A percentile compares a stretch with the other conserved stretches of the same genome.
These are phyloP conservation scores for Iris macrosiphon DNA, from an alignment of 106 monocot genomes.

Conservation along the genomic window DNA sequence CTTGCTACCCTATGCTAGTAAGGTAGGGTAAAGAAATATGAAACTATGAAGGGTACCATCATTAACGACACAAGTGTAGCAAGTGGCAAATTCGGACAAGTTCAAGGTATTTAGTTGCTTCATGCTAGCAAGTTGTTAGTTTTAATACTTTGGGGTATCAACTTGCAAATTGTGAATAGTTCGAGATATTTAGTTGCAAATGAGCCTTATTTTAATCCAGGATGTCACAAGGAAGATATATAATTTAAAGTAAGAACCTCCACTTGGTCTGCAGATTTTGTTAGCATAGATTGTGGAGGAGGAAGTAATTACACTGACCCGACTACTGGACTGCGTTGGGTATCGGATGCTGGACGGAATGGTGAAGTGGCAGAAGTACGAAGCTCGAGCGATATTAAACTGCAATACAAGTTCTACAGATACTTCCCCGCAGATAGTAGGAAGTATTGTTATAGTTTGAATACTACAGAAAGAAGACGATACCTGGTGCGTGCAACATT, in stretches of 20 bases:
- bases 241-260: not conserved
- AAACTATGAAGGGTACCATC: no score
- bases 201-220: not conserved
- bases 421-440: constrained; percentile 30
- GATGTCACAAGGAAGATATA: not conserved
- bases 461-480: constrained; percentile 20
- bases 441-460: constrained; percentile 40
- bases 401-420: constrained; percentile 22
- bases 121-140: not conserved
- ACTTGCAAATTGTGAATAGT: not conserved
- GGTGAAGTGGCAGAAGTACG: constrained; percentile 18
- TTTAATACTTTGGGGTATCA: not conserved
- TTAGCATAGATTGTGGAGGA: constrained; percentile 44
- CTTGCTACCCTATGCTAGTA: no score
- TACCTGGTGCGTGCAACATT: constrained; percentile 42
- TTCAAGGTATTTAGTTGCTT: not conserved
- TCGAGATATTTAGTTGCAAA: not conserved
- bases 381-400: constrained; percentile 3
- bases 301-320: constrained; percentile 28
- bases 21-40: no score
- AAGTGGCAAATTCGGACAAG: no score
- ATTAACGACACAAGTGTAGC: no score
- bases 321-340: constrained; percentile 29
- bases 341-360: constrained; percentile 18
- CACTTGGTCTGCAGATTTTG: constrained; percentile 27